A percentile compares a stretch with the other conserved stretches of the same genome.
These are phyloP conservation scores for Suhomyces yuchorum DNA, from an alignment of 1,139 yeast genomes.

Conservation along the genomic window DNA sequence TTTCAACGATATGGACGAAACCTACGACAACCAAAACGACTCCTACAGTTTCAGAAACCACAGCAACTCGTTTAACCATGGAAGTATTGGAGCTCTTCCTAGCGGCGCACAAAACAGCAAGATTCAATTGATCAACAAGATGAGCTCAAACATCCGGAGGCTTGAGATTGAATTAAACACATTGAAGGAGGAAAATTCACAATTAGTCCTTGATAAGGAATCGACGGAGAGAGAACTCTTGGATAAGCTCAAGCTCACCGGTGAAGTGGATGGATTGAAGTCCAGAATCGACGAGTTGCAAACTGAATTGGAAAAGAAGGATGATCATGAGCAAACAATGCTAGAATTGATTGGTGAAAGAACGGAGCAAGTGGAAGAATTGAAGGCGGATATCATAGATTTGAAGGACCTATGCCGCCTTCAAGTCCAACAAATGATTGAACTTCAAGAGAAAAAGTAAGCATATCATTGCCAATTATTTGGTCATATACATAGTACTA, in stretches of 20 bases:
- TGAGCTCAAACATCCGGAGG: slow-evolving; percentile 74
- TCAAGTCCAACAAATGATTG: slow-evolving; percentile 87
- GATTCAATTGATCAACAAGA: slow-evolving; percentile 68
- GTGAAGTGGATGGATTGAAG: slow-evolving; percentile 47
- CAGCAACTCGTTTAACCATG: slow-evolving; percentile 9
- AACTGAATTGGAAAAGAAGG: slow-evolving; percentile 38
- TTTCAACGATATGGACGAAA: slow-evolving; percentile 10
- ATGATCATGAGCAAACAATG: slow-evolving; percentile 57
- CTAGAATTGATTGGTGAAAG: slow-evolving; percentile 85
- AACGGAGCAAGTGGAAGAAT: slow-evolving; percentile 81
- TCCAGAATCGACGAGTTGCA: slow-evolving; percentile 37
- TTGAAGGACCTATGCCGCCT: slow-evolving; percentile 76
- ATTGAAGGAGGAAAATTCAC: slow-evolving; percentile 61
- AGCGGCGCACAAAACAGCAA: slow-evolving; percentile 22
- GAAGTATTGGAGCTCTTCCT: slow-evolving; percentile 20
- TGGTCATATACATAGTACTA: background rate
- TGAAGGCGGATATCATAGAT: slow-evolving; percentile 85
- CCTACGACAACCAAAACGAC: slow-evolving; percentile 6
- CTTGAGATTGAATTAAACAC: slow-evolving; percentile 76
- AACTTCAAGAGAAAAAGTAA: slow-evolving; percentile 47
- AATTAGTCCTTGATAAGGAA: slow-evolving; percentile 59
- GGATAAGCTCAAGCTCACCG: slow-evolving; percentile 42
- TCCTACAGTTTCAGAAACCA: slow-evolving; percentile 5
- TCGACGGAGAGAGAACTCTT: slow-evolving; percentile 69
- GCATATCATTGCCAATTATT: background rate